Conservation (phyloP, 2,329 filamentous ascomycete species). For the Fusarium sp. region DNA sequence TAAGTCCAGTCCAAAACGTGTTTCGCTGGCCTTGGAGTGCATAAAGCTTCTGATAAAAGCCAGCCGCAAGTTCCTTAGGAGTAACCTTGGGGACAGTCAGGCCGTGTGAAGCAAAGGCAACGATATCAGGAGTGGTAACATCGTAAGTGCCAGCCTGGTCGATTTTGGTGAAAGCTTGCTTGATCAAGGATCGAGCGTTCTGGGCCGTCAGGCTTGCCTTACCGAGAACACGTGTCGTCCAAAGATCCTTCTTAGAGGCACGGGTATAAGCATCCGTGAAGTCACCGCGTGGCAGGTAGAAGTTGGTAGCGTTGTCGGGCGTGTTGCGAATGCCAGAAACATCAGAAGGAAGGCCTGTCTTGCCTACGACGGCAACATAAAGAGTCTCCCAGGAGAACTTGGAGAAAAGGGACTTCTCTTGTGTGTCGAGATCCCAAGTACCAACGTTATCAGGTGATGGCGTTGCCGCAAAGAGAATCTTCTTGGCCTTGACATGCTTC, state of each 20-base stretch:
- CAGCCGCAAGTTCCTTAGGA: conserved; percentile 46
- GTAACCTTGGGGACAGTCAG: conserved; percentile 45
- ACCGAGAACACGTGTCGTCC: conserved; percentile 28
- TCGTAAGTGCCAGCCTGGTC: conserved; percentile 22
- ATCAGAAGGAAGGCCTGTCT: conserved; percentile 23
- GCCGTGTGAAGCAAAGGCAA: conserved; percentile 39
- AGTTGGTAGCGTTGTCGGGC: conserved; percentile 8
- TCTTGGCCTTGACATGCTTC: conserved; percentile 41
- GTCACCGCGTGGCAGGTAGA: conserved; percentile 20
- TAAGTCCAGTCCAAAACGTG: conserved; percentile 55
- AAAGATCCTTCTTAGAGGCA: neutral
- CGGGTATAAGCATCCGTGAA: conserved; percentile 29
- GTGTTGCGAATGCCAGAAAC: conserved; percentile 27
- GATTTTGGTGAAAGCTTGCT: conserved; percentile 6
- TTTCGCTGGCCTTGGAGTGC: conserved; percentile 52
- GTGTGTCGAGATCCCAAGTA: conserved; percentile 45
- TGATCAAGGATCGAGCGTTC: conserved; percentile 9
- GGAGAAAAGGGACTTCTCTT: conserved; percentile 45
- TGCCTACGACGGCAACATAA: conserved; percentile 43
- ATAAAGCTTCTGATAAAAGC: conserved; percentile 54
- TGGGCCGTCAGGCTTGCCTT: conserved; percentile 1
- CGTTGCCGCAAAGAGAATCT: conserved; percentile 49
- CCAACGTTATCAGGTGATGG: conserved; percentile 45
- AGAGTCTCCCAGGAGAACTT: conserved; percentile 45
- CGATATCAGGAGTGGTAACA: conserved; percentile 9